Percentiles rank a stretch among this genome's conserved stretches.
phyloP scores from a whole-genome alignment of 148 eudicot genomes.

The Linanthus parryae region DNA sequence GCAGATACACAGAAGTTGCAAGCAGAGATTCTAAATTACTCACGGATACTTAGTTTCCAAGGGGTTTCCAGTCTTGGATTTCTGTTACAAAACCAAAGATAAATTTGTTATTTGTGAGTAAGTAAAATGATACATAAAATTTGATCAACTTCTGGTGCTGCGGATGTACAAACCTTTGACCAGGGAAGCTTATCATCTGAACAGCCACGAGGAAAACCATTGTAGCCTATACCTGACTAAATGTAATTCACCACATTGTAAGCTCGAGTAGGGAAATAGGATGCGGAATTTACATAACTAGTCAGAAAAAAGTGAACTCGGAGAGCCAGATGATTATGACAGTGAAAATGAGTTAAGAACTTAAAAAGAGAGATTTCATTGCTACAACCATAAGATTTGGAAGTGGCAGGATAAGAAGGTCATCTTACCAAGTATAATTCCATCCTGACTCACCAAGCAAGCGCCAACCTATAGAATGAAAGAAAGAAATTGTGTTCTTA shows the following conservation, averaged over 20 bases:
- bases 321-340: too few relatives aligned
- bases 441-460: slow-evolving; percentile 76
- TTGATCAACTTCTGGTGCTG: too few relatives aligned
- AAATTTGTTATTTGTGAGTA: slow-evolving; percentile 1
- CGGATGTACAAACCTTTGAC: slow-evolving; percentile 70
- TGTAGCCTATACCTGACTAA: slow-evolving; percentile 81
- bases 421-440: slow-evolving; percentile 65
- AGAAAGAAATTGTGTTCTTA: background rate
- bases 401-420: slow-evolving; percentile 2
- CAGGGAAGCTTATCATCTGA: slow-evolving; percentile 94
- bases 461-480: slow-evolving; percentile 64
- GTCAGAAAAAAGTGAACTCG: too few relatives aligned
- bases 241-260: too few relatives aligned
- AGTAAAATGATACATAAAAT: too few relatives aligned
- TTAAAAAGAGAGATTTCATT: background rate
- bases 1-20: too few relatives aligned
- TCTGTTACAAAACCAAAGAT: slow-evolving; percentile 35
- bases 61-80: slow-evolving; percentile 73
- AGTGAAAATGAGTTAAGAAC: background rate
- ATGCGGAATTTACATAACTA: too few relatives aligned
- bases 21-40: too few relatives aligned
- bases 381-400: background rate
- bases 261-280: too few relatives aligned
- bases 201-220: slow-evolving; percentile 95
- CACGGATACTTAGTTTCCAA: slow-evolving; percentile 94